A percentile compares a stretch with the other conserved stretches of the same genome.
Conservation (phyloP, 1,139 yeast species). For the Yamadazyma diospyri region DNA sequence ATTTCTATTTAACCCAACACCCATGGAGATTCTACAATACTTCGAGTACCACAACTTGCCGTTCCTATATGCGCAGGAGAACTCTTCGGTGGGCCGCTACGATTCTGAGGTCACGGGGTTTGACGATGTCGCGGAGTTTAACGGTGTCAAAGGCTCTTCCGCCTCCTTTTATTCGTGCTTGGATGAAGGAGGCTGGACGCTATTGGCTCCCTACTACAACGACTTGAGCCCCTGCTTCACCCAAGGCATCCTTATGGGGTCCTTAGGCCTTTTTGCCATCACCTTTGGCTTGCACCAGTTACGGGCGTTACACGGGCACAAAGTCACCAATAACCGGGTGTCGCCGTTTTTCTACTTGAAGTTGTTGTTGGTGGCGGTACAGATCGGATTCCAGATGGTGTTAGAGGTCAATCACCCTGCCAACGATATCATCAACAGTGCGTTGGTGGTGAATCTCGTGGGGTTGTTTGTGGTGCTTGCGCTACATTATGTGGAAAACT, state of each 20-base stretch:
- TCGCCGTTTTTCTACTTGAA: conserved; percentile 43
- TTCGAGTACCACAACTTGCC: conserved; percentile 15
- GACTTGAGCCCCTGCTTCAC: conserved; percentile 83
- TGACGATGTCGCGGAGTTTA: neutral
- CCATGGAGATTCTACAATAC: conserved; percentile 14
- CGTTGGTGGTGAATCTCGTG: conserved; percentile 34
- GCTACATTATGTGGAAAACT: conserved; percentile 71
- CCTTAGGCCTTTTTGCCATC: conserved; percentile 51
- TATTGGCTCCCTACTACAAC: conserved; percentile 52
- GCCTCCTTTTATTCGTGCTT: conserved; percentile 10
- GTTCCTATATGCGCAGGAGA: conserved; percentile 7
- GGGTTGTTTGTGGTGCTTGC: conserved; percentile 50
- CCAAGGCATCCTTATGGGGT: conserved; percentile 61
- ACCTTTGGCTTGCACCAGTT: conserved; percentile 51
- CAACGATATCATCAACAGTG: conserved; percentile 41
- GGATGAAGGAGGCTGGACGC: conserved; percentile 68
- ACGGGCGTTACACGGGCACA: conserved; percentile 28
- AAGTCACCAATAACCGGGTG: conserved; percentile 32
- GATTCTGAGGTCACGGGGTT: neutral
- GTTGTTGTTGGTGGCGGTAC: conserved; percentile 37
- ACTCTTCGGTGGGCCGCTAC: no score
- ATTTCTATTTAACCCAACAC: neutral
- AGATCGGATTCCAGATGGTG: conserved; percentile 31
- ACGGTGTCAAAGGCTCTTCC: neutral
- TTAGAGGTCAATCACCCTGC: conserved; percentile 22